Base-by-base conservation (phyloP, 106 monocot species). In the Iris macrosiphon region DNA sequence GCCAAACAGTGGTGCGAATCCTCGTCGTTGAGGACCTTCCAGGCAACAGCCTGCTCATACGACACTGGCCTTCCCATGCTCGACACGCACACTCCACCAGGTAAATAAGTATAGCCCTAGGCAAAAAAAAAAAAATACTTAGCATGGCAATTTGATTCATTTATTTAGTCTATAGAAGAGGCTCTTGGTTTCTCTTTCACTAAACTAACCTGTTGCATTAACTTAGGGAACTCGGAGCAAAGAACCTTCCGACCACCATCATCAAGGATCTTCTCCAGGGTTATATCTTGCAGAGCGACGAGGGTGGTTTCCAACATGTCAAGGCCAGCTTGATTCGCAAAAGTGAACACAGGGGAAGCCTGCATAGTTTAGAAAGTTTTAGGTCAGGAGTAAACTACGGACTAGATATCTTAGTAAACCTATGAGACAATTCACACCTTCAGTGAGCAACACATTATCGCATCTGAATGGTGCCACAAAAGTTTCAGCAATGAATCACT, bases 1-100 rank as follows among this genome's bases (percentile, higher is more conserved):
- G 96, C 96, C 10, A 98, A 70, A 57, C 87, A 98, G 19, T 98
- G 96, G 23, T 66, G 70, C 0, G 69, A 15, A 55, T 83, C 80
- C 7, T 86, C 86, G 0, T 87, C 96, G 4, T 69, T 67, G 29
- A 87, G 52, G 0, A 98, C 90, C 39, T 91, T 90, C 96, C 90
- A 98, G 0, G 87, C 87, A 12, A 87, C 65, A 0, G 90, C 90
- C 62, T 90, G 96, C 24, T 91, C 87, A 39, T 90, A 98, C 0
- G 96, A 87, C 6, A 72, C 96, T 0, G 83, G 87, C 66, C 96
- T 58, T 31, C 90, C 96, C 90, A 91, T 87, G 75, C 86, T 91
- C 30, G 96, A 98, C 27, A 64, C 43, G 54, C 96, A 98, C 10
- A 83, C 66, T 7, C 90, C 96, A 20, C 68, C 65, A 8, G 86